phyloP scores from a whole-genome alignment of 768 basidiomycete genomes.

The Calocybe cyanea region DNA sequence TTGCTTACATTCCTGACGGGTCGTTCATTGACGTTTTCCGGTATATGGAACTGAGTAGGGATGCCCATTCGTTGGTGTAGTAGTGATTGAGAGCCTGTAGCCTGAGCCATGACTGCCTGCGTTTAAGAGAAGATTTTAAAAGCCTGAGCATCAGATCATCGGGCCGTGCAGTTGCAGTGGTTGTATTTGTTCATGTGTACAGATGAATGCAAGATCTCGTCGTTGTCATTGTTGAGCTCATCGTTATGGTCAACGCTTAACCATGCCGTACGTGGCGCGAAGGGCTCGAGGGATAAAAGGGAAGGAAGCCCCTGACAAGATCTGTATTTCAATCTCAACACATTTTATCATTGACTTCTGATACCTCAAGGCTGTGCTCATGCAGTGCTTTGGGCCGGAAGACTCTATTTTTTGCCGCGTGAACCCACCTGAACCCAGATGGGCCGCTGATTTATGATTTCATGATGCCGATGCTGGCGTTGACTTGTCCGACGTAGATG shows the following conservation, averaged over 20 bases:
- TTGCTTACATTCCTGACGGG: slow-evolving; percentile 16
- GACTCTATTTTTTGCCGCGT: slow-evolving; percentile 1
- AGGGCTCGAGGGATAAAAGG: neutral
- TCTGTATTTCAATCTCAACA: neutral
- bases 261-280: neutral
- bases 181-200: slow-evolving; percentile 20
- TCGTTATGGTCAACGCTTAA: neutral
- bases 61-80: slow-evolving; percentile 14
- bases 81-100: slow-evolving; percentile 1
- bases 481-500: too few relatives aligned
- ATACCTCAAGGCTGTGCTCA: slow-evolving; percentile 16
- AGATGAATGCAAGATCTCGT: neutral
- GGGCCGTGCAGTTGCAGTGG: slow-evolving; percentile 5
- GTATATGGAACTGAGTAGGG: slow-evolving; percentile 11
- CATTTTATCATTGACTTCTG: slow-evolving; percentile 5
- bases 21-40: slow-evolving; percentile 15
- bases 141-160: slow-evolving; percentile 19
- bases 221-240: neutral
- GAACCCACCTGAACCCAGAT: too few relatives aligned
- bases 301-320: neutral
- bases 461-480: too few relatives aligned
- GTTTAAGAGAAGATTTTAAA: slow-evolving; percentile 6
- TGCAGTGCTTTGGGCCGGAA: slow-evolving; percentile 1
- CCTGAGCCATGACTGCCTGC: slow-evolving; percentile 9
- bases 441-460: too few relatives aligned